Evolutionary conservation across 306 rosid species (phyloP).

Genomic region (Prinsepia uniflora): DNA sequence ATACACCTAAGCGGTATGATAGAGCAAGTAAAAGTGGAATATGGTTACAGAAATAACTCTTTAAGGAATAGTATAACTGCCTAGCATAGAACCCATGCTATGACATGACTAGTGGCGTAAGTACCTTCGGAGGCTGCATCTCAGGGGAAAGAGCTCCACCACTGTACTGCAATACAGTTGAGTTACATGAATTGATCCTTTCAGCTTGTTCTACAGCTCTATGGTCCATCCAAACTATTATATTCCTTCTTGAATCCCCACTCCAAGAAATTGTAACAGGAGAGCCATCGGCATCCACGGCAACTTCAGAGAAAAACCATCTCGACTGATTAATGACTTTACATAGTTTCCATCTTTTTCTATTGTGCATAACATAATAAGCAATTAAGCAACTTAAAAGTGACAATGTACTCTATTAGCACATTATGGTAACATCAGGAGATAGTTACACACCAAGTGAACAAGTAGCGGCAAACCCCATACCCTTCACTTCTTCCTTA

Average conservation of each 20-base stretch:
- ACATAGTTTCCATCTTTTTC: not conserved
- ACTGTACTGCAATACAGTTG: slow-evolving; percentile 82
- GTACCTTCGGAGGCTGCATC: slow-evolving; percentile 98
- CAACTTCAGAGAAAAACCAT: slow-evolving; percentile 53
- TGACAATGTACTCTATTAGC: not conserved
- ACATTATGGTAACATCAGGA: not conserved
- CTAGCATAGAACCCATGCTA: not conserved
- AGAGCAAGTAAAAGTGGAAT: not conserved
- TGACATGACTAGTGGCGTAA: slow-evolving; percentile 13
- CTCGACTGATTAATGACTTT: not conserved
- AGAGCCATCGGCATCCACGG: slow-evolving; percentile 86
- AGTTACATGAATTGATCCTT: slow-evolving; percentile 72
- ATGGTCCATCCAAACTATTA: slow-evolving; percentile 98
- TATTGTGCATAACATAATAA: not conserved
- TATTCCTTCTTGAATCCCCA: slow-evolving; percentile 92
- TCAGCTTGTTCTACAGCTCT: slow-evolving; percentile 93
- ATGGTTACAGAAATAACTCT: slow-evolving; percentile 10
- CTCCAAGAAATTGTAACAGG: slow-evolving; percentile 88
- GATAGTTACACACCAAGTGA: slow-evolving; percentile 64
- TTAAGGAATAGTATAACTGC: not conserved
- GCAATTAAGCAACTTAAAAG: not conserved
- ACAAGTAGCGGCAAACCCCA: slow-evolving; percentile 96
- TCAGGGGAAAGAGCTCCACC: slow-evolving; percentile 99
- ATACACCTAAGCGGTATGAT: not conserved
- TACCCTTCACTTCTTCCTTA: slow-evolving; percentile 64